phyloP scores from a whole-genome alignment of 768 basidiomycete genomes.

The Russula sp. region DNA sequence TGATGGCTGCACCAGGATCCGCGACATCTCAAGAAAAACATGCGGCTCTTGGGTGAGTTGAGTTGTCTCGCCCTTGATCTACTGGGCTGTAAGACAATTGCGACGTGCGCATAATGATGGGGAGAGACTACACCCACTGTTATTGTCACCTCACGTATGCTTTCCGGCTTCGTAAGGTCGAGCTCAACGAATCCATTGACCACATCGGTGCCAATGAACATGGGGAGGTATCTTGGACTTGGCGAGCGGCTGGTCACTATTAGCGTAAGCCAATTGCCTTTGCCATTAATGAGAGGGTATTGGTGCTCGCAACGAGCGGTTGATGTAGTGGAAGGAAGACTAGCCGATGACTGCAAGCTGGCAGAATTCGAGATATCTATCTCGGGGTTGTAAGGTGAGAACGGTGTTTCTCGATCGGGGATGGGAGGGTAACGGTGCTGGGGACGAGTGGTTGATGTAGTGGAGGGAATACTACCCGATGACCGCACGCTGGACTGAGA shows the following conservation, averaged over 20 bases:
- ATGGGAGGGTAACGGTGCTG: constrained; percentile 33
- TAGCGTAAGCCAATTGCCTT: constrained; percentile 43
- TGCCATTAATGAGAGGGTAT: constrained; percentile 37
- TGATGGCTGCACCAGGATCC: constrained; percentile 36
- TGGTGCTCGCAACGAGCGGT: constrained; percentile 31
- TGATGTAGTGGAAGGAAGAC: background rate
- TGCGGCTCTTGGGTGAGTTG: constrained; percentile 43
- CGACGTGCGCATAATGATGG: background rate
- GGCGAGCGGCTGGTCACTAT: constrained; percentile 40
- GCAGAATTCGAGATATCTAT: background rate
- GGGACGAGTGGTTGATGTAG: background rate
- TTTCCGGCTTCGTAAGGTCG: constrained; percentile 45
- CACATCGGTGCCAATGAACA: constrained; percentile 43
- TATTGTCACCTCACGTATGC: constrained; percentile 43
- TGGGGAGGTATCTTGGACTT: constrained; percentile 36
- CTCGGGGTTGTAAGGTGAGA: background rate
- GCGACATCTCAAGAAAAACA: constrained; percentile 39
- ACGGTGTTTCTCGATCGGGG: background rate
- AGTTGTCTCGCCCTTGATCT: constrained; percentile 16
- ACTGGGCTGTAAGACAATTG: background rate
- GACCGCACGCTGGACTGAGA: background rate
- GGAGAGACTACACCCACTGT: constrained; percentile 33
- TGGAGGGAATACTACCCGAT: background rate
- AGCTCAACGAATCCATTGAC: constrained; percentile 48
- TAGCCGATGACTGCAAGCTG: background rate